Base-by-base conservation (phyloP, 805 yeast species). In the Candida ulmi region DNA sequence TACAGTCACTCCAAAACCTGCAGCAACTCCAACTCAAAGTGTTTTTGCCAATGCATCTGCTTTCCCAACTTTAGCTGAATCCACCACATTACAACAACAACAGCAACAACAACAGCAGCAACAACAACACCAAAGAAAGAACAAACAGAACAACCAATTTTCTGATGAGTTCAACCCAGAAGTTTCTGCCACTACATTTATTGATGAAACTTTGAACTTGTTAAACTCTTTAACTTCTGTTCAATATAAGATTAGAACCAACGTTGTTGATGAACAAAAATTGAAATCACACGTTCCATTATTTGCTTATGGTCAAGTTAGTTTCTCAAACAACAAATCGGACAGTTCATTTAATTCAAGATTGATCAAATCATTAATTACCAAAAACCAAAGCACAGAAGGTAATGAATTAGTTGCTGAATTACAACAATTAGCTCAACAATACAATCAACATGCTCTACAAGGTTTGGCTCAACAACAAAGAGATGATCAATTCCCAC, bases 1-100 rank as follows among this genome's bases (percentile, higher is more conserved):
- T 21, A 42, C 34, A 24, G 34, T 55, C 28, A 35, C 40, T 28
- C 45, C 57, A 19, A 46, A 45, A 26, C 17, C 51, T 36, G 41
- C 45, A 35, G 38, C 51, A 17, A 65, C 72, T 60, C 8, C 56
- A 17, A 32, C 27, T 58, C 58, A 54, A 44, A 54, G 62, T 7
- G 61, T 65, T 17, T 55, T 72, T 46, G 66, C 78, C 4, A 68
- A 72, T 50, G 55, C 72, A 13, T 68, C 76, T 5, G 75, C 83
- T 3, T 78, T 79, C 67, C 82, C 84, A 36, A 69, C 83, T 1
- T 63, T 78, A 43, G 78, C 79, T 8, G 73, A 68, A 51, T 52
- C 62, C 36, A 61, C 60, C 36, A 50, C 54, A 42, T 41, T 60
- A 44, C 65, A 64, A 48, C 60, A 55, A 44, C 39, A 51, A 49